Evolutionary conservation across 140 eudicot genomes (phyloP).

Genomic region (Eryngium alpinum): DNA sequence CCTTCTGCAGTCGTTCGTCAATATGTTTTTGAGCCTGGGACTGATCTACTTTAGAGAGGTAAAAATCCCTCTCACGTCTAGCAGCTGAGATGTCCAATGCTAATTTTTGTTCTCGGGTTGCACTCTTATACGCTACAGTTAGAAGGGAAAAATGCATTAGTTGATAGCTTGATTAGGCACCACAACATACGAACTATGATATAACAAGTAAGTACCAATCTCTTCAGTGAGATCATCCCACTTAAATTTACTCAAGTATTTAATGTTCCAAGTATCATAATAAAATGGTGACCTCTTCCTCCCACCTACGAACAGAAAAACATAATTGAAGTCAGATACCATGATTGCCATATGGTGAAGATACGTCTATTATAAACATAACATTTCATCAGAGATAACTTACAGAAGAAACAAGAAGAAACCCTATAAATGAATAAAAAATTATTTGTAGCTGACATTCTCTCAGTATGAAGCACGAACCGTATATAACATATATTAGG

Average conservation of each 20-base stretch:
- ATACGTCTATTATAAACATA: neutral
- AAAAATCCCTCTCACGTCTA: conserved; percentile 74
- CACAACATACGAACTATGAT: neutral
- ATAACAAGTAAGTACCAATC: conserved; percentile 42
- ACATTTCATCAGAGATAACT: neutral
- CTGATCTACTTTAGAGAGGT: conserved; percentile 73
- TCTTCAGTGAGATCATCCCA: conserved; percentile 98
- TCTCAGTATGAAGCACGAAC: no score
- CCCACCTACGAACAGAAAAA: conserved; percentile 54
- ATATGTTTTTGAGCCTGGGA: conserved; percentile 62
- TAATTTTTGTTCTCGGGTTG: conserved; percentile 77
- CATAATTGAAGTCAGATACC: conserved; percentile 11
- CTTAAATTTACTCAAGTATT: conserved; percentile 89
- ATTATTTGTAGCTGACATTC: no score
- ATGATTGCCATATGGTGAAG: neutral
- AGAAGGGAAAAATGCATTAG: conserved; percentile 1
- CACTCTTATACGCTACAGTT: conserved; percentile 63
- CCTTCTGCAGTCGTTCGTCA: conserved; percentile 85
- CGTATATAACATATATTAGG: no score
- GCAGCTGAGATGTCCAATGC: conserved; percentile 83
- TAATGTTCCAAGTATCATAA: conserved; percentile 90
- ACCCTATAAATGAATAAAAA: no score
- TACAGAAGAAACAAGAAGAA: no score
- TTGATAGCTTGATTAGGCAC: neutral
- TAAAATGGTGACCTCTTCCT: conserved; percentile 79